These are phyloP conservation scores for Pinus taeda DNA, from an alignment of 75 land plant species.

Conservation along the genomic window DNA sequence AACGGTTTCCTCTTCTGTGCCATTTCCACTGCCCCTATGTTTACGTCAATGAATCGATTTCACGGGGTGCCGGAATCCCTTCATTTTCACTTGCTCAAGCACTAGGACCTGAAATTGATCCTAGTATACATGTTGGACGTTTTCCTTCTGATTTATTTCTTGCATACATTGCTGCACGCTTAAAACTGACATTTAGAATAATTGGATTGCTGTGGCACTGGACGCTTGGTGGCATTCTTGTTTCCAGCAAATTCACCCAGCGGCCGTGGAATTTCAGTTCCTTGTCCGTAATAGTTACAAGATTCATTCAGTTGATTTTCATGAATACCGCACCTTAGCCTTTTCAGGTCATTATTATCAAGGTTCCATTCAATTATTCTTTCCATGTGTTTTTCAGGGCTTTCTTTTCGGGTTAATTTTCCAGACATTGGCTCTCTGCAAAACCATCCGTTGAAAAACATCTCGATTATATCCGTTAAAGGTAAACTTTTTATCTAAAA, in stretches of 20 bases:
- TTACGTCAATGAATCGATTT: neutral
- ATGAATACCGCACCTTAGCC: neutral
- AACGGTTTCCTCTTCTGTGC: neutral
- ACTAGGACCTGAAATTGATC: neutral
- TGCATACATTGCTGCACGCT: neutral
- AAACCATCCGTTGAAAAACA: neutral
- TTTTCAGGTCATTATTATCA: neutral
- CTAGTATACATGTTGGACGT: neutral
- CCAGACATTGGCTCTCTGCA: neutral
- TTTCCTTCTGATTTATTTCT: neutral
- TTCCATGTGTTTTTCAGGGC: neutral
- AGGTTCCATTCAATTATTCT: neutral
- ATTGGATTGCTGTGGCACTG: neutral
- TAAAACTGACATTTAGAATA: neutral
- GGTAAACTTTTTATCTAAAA: neutral
- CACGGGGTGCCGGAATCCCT: neutral
- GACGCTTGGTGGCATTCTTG: neutral
- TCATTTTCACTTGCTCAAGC: neutral
- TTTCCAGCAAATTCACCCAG: neutral
- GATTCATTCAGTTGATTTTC: neutral
- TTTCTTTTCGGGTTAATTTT: neutral
- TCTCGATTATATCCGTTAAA: neutral
- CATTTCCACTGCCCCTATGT: neutral
- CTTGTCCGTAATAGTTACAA: neutral
- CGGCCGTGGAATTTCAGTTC: neutral